Evolutionary conservation across 2,329 filamentous ascomycete genomes (phyloP).

Genomic region (Nemania abortiva): DNA sequence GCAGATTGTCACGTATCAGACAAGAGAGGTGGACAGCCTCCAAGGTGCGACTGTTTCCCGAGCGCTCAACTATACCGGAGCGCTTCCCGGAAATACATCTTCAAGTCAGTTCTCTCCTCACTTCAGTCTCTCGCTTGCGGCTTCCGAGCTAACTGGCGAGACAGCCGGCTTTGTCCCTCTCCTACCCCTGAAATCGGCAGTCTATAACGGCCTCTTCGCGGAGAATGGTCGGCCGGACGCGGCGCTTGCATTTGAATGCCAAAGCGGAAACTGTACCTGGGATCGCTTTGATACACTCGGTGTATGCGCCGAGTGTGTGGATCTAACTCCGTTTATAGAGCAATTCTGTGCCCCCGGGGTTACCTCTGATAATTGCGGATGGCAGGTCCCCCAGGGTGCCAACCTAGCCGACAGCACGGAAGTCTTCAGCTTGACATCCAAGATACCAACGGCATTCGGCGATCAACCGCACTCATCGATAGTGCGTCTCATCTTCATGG

Average conservation of each 20-base stretch:
- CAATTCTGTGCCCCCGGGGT: constrained; percentile 43
- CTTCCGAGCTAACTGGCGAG: not conserved
- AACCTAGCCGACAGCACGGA: constrained; percentile 43
- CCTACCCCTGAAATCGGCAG: constrained; percentile 51
- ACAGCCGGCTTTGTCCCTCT: constrained; percentile 50
- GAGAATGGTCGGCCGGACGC: constrained; percentile 49
- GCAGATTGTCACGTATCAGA: constrained; percentile 50
- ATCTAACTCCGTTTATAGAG: constrained; percentile 48
- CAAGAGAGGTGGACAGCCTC: constrained; percentile 38
- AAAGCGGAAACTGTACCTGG: constrained; percentile 51
- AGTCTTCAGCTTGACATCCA: constrained; percentile 52
- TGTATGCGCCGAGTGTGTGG: constrained; percentile 47
- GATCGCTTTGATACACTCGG: constrained; percentile 48
- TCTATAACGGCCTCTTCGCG: constrained; percentile 53
- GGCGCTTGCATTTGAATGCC: constrained; percentile 47
- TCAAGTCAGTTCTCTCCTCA: constrained; percentile 36
- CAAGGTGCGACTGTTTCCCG: constrained; percentile 47
- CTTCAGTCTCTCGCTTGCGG: not conserved
- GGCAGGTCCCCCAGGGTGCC: constrained; percentile 48
- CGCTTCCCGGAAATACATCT: constrained; percentile 45
- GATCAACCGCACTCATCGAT: constrained; percentile 51
- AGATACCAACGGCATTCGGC: constrained; percentile 45
- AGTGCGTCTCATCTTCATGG: constrained; percentile 53
- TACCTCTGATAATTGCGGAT: constrained; percentile 45
- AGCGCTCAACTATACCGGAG: constrained; percentile 48